These are phyloP conservation scores for Solioccasus polychromus DNA, from an alignment of 768 basidiomycete genomes.

Conservation along the genomic window DNA sequence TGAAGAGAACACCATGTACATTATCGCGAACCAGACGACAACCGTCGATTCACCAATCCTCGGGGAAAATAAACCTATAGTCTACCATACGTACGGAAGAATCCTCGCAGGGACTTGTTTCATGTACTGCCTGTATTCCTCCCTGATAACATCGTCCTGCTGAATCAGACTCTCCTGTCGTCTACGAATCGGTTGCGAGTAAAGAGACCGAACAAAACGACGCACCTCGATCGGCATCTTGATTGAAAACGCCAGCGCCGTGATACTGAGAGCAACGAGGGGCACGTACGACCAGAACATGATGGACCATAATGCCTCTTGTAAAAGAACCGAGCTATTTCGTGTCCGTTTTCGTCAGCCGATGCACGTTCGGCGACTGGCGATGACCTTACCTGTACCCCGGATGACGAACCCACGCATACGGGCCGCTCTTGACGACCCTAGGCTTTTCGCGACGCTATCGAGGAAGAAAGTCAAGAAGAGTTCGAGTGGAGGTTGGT, in stretches of 20 bases:
- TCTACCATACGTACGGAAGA: constrained; percentile 27
- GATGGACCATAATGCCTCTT: constrained; percentile 17
- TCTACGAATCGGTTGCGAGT: not conserved
- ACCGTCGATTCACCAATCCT: too few species aligned
- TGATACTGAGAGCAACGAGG: constrained; percentile 18
- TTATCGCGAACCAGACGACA: too few species aligned
- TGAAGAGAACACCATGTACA: too few species aligned
- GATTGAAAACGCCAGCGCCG: constrained; percentile 18
- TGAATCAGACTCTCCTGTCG: constrained; percentile 29
- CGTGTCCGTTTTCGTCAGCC: not conserved
- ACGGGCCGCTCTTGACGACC: constrained; percentile 33
- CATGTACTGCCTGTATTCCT: constrained; percentile 29
- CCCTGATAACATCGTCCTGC: constrained; percentile 15
- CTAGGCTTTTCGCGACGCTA: constrained; percentile 30
- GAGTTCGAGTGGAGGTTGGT: not conserved
- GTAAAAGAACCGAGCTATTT: constrained; percentile 16
- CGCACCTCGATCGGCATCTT: constrained; percentile 34
- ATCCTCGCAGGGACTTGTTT: constrained; percentile 26
- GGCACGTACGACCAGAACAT: constrained; percentile 34
- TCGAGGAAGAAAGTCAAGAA: constrained; percentile 1
- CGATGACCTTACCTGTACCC: constrained; percentile 23
- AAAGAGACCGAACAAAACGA: not conserved
- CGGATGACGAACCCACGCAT: constrained; percentile 35
- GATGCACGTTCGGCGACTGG: too few species aligned
- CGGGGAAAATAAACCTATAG: not conserved